These are phyloP conservation scores for Bacidia gigantensis DNA, from an alignment of 495 filamentous ascomycete genomes.

Conservation along the genomic window DNA sequence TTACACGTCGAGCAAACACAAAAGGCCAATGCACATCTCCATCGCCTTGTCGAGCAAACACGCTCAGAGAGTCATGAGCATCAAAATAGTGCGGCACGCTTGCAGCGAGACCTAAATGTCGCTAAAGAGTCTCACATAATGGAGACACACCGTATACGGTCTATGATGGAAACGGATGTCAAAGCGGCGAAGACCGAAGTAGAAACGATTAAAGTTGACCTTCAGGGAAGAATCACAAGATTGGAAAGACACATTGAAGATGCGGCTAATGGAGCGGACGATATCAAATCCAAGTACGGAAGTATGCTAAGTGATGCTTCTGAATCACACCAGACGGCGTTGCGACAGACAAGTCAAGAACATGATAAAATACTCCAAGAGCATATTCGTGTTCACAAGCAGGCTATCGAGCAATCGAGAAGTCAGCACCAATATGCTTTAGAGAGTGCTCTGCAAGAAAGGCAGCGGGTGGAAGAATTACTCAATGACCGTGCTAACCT, in stretches of 20 bases:
- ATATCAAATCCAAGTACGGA: slow-evolving; percentile 56
- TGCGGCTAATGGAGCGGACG: slow-evolving; percentile 58
- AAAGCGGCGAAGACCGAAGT: slow-evolving; percentile 71
- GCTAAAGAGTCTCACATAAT: slow-evolving; percentile 59
- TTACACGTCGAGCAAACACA: slow-evolving; percentile 40
- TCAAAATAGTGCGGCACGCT: slow-evolving; percentile 44
- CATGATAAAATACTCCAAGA: slow-evolving; percentile 55
- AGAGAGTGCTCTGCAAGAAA: slow-evolving; percentile 56
- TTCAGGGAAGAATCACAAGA: slow-evolving; percentile 57
- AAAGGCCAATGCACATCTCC: slow-evolving; percentile 44
- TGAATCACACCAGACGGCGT: slow-evolving; percentile 35
- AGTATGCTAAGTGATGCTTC: slow-evolving; percentile 63
- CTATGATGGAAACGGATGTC: slow-evolving; percentile 65
- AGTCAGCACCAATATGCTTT: slow-evolving; percentile 63
- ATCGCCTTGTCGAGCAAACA: slow-evolving; percentile 48
- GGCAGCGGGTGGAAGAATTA: slow-evolving; percentile 51
- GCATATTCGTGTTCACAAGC: slow-evolving; percentile 54
- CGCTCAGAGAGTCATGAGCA: slow-evolving; percentile 55
- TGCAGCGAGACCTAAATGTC: slow-evolving; percentile 70
- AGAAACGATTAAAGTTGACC: slow-evolving; percentile 60
- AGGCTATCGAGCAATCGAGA: slow-evolving; percentile 44
- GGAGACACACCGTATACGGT: slow-evolving; percentile 65
- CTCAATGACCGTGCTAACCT: slow-evolving; percentile 58
- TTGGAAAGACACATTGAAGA: slow-evolving; percentile 58
- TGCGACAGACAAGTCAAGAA: slow-evolving; percentile 42